Conservation (phyloP, 2,329 filamentous ascomycete genomes). For the Fusarium beomiforme region DNA sequence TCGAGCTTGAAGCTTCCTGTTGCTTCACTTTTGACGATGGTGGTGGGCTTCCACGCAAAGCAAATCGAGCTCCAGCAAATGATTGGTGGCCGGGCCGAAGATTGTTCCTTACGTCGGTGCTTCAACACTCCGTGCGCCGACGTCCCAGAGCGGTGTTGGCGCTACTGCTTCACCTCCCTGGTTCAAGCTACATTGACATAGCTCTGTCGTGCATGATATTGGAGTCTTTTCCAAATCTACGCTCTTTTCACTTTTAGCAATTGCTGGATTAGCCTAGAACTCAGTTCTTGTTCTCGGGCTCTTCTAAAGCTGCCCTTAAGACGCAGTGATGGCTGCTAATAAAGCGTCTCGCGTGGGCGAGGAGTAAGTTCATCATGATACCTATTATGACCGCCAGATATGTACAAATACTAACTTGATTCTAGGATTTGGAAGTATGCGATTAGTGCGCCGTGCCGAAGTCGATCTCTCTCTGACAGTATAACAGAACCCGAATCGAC, state of each 20-base stretch:
- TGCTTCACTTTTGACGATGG: slow-evolving; percentile 15
- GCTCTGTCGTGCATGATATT: neutral
- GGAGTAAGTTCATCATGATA: slow-evolving; percentile 58
- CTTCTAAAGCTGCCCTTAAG: neutral
- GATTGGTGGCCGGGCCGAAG: slow-evolving; percentile 49
- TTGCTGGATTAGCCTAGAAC: neutral
- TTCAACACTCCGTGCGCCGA: slow-evolving; percentile 40
- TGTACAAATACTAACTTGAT: slow-evolving; percentile 44
- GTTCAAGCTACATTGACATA: slow-evolving; percentile 9
- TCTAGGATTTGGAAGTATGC: slow-evolving; percentile 91
- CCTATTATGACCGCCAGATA: neutral
- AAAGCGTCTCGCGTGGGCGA: slow-evolving; percentile 71
- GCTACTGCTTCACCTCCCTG: slow-evolving; percentile 28
- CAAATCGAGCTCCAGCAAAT: slow-evolving; percentile 31
- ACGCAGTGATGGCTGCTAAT: slow-evolving; percentile 63
- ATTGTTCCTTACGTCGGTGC: slow-evolving; percentile 47
- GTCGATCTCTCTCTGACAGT: slow-evolving; percentile 17
- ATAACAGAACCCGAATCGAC: slow-evolving; percentile 84
- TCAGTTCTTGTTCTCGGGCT: neutral
- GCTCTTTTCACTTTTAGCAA: neutral
- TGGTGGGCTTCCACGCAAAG: slow-evolving; percentile 33
- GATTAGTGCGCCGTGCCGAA: neutral
- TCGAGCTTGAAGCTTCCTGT: slow-evolving; percentile 24
- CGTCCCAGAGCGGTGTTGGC: slow-evolving; percentile 34
- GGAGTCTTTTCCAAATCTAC: neutral